A percentile compares a stretch with the other conserved stretches of the same genome.
Conservation (phyloP, 176 grass and related monocot genomes). For the Urochloa ruziziensis region DNA sequence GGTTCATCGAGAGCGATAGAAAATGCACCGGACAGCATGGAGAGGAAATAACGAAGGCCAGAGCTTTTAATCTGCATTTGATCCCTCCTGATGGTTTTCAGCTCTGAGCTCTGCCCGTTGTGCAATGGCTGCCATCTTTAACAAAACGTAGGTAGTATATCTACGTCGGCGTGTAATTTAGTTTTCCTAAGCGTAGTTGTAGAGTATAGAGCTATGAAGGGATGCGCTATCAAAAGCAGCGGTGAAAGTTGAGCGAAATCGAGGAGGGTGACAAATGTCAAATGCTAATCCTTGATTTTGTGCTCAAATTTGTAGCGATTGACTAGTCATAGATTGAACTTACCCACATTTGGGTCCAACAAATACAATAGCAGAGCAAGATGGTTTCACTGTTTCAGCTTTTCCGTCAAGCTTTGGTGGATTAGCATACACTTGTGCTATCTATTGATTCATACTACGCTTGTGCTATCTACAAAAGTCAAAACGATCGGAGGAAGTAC, state of each 20-base stretch:
- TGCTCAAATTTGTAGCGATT: not conserved
- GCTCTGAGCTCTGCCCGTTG: not conserved
- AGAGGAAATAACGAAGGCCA: slow-evolving; percentile 21
- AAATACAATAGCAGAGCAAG: not conserved
- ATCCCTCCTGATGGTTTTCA: not conserved
- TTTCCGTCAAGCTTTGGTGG: not conserved
- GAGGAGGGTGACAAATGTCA: not conserved
- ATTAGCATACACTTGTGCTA: not conserved
- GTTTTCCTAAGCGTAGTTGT: not conserved
- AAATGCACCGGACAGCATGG: slow-evolving; percentile 26
- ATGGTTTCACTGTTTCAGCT: too few species aligned
- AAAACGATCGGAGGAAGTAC: too few species aligned
- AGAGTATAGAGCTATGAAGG: not conserved
- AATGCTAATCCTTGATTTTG: not conserved
- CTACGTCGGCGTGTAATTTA: not conserved
- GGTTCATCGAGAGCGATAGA: slow-evolving; percentile 46
- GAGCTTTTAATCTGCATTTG: not conserved
- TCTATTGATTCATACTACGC: too few species aligned
- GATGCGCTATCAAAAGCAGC: not conserved
- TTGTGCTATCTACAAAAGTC: too few species aligned
- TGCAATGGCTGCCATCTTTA: not conserved
- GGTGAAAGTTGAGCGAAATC: not conserved
- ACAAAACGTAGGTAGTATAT: not conserved
- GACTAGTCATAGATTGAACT: not conserved
- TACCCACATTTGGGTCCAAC: not conserved